phyloP scores from a whole-genome alignment of 2,329 filamentous ascomycete species.

The Verticillium nubilum region DNA sequence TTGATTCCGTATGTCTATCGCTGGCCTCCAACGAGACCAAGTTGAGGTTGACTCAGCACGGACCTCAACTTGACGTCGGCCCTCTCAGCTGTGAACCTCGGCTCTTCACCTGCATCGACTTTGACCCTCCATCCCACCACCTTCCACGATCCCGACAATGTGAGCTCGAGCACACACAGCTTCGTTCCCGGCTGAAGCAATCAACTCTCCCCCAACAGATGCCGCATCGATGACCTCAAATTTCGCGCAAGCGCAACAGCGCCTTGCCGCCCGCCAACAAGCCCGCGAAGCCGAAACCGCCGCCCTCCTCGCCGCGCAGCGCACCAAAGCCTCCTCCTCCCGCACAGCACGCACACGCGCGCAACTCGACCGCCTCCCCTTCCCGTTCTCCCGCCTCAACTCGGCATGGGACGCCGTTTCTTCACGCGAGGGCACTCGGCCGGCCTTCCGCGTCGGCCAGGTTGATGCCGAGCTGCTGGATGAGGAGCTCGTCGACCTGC shows the following conservation, averaged over 20 bases:
- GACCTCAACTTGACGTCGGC: not conserved
- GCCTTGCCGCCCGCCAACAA: constrained; percentile 74
- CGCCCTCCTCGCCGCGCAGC: constrained; percentile 43
- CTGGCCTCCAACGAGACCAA: not conserved
- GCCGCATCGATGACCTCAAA: constrained; percentile 47
- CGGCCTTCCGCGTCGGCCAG: constrained; percentile 89
- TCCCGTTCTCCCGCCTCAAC: constrained; percentile 57
- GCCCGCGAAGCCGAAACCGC: constrained; percentile 65
- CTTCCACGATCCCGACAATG: not conserved
- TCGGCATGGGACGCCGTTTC: constrained; percentile 64
- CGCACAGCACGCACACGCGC: constrained; percentile 49
- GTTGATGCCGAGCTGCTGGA: constrained; percentile 94
- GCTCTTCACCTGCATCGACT: constrained; percentile 1
- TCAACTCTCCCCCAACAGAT: constrained; percentile 15
- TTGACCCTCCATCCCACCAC: not conserved
- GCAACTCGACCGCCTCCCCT: constrained; percentile 52
- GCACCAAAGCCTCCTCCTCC: constrained; percentile 33
- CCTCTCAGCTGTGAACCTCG: not conserved
- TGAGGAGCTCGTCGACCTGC: constrained; percentile 80
- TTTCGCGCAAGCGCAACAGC: constrained; percentile 85
- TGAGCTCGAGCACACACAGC: not conserved
- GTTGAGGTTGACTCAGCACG: not conserved
- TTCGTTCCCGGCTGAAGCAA: not conserved
- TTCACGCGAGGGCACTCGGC: constrained; percentile 71
- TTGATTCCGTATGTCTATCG: no score